A percentile compares a stretch with the other conserved stretches of the same genome.
These are phyloP conservation scores for Suhomyces vadensis DNA, from an alignment of 805 yeast genomes.

Conservation along the genomic window DNA sequence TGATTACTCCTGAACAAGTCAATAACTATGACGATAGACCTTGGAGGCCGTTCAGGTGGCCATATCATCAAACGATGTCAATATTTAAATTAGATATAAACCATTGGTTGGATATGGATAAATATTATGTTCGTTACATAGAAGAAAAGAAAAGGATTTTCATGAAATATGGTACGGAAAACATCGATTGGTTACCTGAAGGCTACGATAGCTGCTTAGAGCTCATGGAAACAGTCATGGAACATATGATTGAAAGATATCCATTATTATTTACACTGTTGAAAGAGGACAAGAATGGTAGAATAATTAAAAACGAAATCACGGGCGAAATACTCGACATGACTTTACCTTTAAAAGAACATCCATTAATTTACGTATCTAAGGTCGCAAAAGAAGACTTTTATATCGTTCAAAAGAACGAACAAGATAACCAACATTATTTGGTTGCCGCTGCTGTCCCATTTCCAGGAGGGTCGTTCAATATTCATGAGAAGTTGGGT, in stretches of 20 bases:
- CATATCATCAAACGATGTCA: slow-evolving; percentile 78
- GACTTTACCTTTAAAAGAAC: slow-evolving; percentile 58
- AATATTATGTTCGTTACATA: slow-evolving; percentile 66
- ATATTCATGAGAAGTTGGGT: slow-evolving; percentile 60
- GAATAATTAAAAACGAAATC: slow-evolving; percentile 57
- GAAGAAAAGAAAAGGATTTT: slow-evolving; percentile 61
- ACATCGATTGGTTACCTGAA: slow-evolving; percentile 67
- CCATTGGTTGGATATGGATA: slow-evolving; percentile 81
- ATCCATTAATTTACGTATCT: slow-evolving; percentile 61
- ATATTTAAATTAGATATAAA: slow-evolving; percentile 69
- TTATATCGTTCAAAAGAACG: slow-evolving; percentile 58
- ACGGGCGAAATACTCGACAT: slow-evolving; percentile 65
- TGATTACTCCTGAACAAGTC: slow-evolving; percentile 68
- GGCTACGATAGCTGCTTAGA: slow-evolving; percentile 61
- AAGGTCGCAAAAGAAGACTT: slow-evolving; percentile 78
- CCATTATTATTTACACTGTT: slow-evolving; percentile 59
- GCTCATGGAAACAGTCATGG: slow-evolving; percentile 60
- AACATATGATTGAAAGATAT: slow-evolving; percentile 61
- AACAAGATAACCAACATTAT: slow-evolving; percentile 57
- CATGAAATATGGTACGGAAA: slow-evolving; percentile 58
- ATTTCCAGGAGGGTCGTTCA: slow-evolving; percentile 77
- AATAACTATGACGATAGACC: slow-evolving; percentile 69
- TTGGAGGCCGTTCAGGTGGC: slow-evolving; percentile 81
- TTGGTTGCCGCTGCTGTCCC: slow-evolving; percentile 75
- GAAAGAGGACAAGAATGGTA: slow-evolving; percentile 24